Percentiles rank a stretch among this genome's conserved stretches.
Conservation (phyloP, 805 yeast species). For the Saturnispora kantuleensis region DNA sequence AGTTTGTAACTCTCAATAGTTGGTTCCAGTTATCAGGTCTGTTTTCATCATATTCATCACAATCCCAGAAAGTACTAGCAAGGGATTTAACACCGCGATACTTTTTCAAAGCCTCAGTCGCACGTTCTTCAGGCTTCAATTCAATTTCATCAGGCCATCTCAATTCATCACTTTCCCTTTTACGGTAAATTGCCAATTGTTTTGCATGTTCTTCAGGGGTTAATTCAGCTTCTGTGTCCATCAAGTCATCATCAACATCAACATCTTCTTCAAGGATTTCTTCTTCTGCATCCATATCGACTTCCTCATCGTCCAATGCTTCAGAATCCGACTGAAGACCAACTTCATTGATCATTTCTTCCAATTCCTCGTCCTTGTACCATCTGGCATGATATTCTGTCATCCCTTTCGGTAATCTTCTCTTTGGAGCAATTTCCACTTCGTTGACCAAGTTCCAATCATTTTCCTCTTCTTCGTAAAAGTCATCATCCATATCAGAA, state of each 20-base stretch:
- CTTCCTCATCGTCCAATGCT: constrained; percentile 30
- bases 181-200: constrained; percentile 62
- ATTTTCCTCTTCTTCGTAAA: constrained; percentile 15
- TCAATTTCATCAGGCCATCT: constrained; percentile 97
- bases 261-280: constrained; percentile 26
- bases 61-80: constrained; percentile 77
- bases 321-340: constrained; percentile 28
- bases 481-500: constrained; percentile 20
- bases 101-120: constrained; percentile 59
- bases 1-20: constrained; percentile 65
- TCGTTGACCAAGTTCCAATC: constrained; percentile 17
- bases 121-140: constrained; percentile 65
- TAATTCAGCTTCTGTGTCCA: constrained; percentile 62
- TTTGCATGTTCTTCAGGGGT: constrained; percentile 74
- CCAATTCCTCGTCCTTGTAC: constrained; percentile 54
- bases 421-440: constrained; percentile 15
- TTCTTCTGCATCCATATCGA: constrained; percentile 32
- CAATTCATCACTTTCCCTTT: constrained; percentile 66
- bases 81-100: constrained; percentile 85
- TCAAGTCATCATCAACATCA: constrained; percentile 32
- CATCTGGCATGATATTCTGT: constrained; percentile 72
- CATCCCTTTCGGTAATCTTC: constrained; percentile 55
- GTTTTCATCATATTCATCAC: constrained; percentile 67
- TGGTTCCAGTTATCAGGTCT: constrained; percentile 70
- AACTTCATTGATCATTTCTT: constrained; percentile 30